These are phyloP conservation scores for Kazachstania psychrophila DNA, from an alignment of 805 yeast species.

Conservation along the genomic window DNA sequence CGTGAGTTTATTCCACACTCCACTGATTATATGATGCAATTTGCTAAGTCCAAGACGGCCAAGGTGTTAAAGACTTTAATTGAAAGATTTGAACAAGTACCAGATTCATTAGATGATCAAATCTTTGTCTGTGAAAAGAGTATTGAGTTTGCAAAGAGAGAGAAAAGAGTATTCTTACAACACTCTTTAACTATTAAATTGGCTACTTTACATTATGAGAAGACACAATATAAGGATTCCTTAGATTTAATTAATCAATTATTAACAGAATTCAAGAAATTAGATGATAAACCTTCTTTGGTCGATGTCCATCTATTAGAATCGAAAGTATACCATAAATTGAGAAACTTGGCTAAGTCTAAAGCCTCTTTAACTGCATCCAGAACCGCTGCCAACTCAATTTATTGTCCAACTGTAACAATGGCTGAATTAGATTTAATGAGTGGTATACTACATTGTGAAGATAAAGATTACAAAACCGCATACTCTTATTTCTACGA, in stretches of 20 bases:
- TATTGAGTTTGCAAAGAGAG: constrained; percentile 78
- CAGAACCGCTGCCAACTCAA: constrained; percentile 93
- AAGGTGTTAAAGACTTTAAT: constrained; percentile 76
- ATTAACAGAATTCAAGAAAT: constrained; percentile 76
- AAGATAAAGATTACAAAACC: constrained; percentile 92
- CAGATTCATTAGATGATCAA: constrained; percentile 56
- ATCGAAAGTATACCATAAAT: constrained; percentile 79
- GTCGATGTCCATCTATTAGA: constrained; percentile 94
- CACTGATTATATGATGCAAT: constrained; percentile 58
- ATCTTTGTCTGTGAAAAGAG: constrained; percentile 66
- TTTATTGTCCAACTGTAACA: constrained; percentile 85
- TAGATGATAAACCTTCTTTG: constrained; percentile 90
- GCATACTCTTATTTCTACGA: constrained; percentile 93
- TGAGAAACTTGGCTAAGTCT: constrained; percentile 84
- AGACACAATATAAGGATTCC: constrained; percentile 57
- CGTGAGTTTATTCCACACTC: constrained; percentile 56
- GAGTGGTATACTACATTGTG: constrained; percentile 93
- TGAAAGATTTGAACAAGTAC: constrained; percentile 62
- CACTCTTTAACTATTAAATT: constrained; percentile 81
- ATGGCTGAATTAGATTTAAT: constrained; percentile 93
- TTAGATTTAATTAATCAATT: constrained; percentile 61
- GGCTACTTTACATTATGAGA: constrained; percentile 63
- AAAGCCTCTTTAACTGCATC: constrained; percentile 91
- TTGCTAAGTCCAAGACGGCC: constrained; percentile 92
- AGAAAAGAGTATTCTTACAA: constrained; percentile 78